Base-by-base conservation (phyloP, 2,329 filamentous ascomycete species). In the Alternaria viburni region DNA sequence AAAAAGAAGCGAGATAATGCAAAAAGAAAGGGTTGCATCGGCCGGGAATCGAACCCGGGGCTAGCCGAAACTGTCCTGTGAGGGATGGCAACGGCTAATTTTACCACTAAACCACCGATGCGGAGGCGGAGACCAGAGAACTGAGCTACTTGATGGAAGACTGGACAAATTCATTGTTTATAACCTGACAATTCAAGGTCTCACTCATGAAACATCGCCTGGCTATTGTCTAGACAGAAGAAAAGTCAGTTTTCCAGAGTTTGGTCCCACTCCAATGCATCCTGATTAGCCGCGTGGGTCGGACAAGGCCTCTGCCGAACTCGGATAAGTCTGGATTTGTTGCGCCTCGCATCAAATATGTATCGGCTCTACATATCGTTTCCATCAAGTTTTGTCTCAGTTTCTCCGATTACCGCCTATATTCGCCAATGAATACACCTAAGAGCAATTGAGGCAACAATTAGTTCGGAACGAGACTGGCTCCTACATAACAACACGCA, bases 91-190 rank as follows among this genome's bases (percentile, higher is more conserved):
- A 68, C 65, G 65, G 65, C 65, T 68, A 68, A 68, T 68, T 68
- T 68, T 68, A 68, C 65, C 65, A 68, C 65, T 66, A 68, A 68
- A 68, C 65, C 65, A 67, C 62, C 65, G 62, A 67, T 67, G 65
- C 65, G 21, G 21, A n/a, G 17, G 21, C 8, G 6, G 17, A n/a
- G 25, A 32, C 13, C 19, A 54, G 11, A 19, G n/a, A 17, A 25
- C 17, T 13, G 36, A 11, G 1, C 49, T 58, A 23, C 4, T 59
- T 52, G 51, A 56, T 61, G 46, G 7, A 44, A 32, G 5, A 0
- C 2, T 9, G 6, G 1, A 0, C 11, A 11, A 11, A 41, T 17
- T n/a, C n/a, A n/a, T n/a, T n/a, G n/a, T n/a, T n/a, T n/a, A n/a
- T n/a, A n/a, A n/a, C n/a, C n/a, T n/a, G n/a, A n/a, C n/a, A n/a